Conservation (phyloP, 2,329 filamentous ascomycete species). For the Aspergillus ochraceoroseus region DNA sequence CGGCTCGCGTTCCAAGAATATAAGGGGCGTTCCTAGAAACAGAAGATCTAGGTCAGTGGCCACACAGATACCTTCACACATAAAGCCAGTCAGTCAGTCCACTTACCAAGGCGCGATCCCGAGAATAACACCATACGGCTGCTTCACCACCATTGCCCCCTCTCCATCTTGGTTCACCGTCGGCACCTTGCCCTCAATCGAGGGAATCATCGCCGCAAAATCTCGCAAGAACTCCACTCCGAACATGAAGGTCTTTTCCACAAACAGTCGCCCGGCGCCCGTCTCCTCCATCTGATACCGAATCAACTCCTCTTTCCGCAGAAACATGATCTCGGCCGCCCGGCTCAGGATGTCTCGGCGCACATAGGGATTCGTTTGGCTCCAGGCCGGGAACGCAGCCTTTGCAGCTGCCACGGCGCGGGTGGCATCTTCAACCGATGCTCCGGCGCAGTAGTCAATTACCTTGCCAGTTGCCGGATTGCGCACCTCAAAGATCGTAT, state of each 20-base stretch:
- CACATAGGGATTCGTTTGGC: slow-evolving; percentile 53
- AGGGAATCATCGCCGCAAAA: slow-evolving; percentile 48
- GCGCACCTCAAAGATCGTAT: slow-evolving; percentile 47
- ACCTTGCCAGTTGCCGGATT: slow-evolving; percentile 53
- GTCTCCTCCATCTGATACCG: slow-evolving; percentile 58
- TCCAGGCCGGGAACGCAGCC: slow-evolving; percentile 66
- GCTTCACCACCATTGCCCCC: slow-evolving; percentile 62
- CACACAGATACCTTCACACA: neutral
- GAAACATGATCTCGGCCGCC: slow-evolving; percentile 44
- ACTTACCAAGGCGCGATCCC: slow-evolving; percentile 74
- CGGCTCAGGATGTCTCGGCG: slow-evolving; percentile 62
- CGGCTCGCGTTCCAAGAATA: slow-evolving; percentile 46
- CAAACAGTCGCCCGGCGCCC: slow-evolving; percentile 43
- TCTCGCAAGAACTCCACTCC: slow-evolving; percentile 45
- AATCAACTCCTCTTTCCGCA: slow-evolving; percentile 56
- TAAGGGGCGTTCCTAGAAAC: slow-evolving; percentile 51
- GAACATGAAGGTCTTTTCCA: slow-evolving; percentile 34
- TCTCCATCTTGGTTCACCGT: slow-evolving; percentile 47
- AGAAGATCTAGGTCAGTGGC: slow-evolving; percentile 1
- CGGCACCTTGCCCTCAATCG: slow-evolving; percentile 49
- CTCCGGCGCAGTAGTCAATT: slow-evolving; percentile 53
- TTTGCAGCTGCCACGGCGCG: slow-evolving; percentile 58
- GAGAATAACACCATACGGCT: slow-evolving; percentile 74
- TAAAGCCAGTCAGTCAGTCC: neutral
- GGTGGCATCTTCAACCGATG: slow-evolving; percentile 52